These are phyloP conservation scores for Coniferiporia weirii DNA, from an alignment of 1,284 basidiomycete species.

Conservation along the genomic window DNA sequence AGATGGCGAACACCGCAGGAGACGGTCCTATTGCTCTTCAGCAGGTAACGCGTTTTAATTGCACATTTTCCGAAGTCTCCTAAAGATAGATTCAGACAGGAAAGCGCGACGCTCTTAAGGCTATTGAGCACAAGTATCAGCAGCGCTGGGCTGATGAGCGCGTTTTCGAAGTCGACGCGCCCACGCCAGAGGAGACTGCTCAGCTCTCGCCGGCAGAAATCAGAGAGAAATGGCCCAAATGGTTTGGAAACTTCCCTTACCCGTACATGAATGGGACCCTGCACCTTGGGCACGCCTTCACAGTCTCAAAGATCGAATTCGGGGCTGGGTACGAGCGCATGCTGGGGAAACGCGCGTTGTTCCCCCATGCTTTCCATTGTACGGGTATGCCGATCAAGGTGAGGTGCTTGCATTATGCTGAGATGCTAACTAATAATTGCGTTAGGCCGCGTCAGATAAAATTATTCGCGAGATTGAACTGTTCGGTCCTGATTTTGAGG, in stretches of 20 bases:
- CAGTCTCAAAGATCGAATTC: slow-evolving; percentile 98
- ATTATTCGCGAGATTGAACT: slow-evolving; percentile 96
- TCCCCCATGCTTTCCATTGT: slow-evolving; percentile 95
- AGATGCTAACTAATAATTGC: neutral
- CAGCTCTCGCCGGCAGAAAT: slow-evolving; percentile 62
- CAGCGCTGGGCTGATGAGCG: slow-evolving; percentile 67
- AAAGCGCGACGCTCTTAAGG: slow-evolving; percentile 85
- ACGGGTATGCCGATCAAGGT: slow-evolving; percentile 99
- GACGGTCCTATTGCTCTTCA: slow-evolving; percentile 18
- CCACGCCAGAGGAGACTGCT: slow-evolving; percentile 58
- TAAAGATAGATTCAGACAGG: slow-evolving; percentile 59
- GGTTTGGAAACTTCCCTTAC: slow-evolving; percentile 94
- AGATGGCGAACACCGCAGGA: slow-evolving; percentile 11
- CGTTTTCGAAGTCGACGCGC: slow-evolving; percentile 83
- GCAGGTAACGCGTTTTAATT: slow-evolving; percentile 30
- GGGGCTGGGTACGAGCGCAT: slow-evolving; percentile 93
- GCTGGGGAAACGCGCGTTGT: slow-evolving; percentile 91
- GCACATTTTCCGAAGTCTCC: neutral
- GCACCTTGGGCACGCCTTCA: slow-evolving; percentile 97
- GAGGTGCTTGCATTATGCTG: slow-evolving; percentile 23
- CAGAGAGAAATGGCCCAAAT: slow-evolving; percentile 82
- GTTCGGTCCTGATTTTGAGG: slow-evolving; percentile 89
- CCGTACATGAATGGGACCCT: slow-evolving; percentile 99
- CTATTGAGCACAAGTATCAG: slow-evolving; percentile 84
- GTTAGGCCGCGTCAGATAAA: slow-evolving; percentile 90